These are phyloP conservation scores for Mortierella sp. DNA, from an alignment of 371 early-diverging fungal genomes.

Conservation along the genomic window DNA sequence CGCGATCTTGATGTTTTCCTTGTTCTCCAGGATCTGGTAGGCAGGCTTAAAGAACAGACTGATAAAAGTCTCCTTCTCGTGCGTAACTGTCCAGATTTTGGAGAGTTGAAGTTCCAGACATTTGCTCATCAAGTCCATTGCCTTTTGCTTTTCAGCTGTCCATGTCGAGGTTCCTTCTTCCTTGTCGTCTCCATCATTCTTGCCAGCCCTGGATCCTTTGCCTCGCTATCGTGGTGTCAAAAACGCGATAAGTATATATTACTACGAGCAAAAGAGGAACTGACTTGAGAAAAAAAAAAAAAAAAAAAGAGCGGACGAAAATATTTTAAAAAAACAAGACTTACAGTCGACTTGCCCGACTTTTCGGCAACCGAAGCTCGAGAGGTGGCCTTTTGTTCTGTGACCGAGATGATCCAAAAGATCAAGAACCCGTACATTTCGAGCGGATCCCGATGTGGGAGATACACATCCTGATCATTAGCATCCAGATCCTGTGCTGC, in stretches of 20 bases:
- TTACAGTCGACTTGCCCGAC: slow-evolving; percentile 52
- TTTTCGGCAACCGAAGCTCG: slow-evolving; percentile 42
- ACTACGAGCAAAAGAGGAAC: no score
- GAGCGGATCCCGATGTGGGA: slow-evolving; percentile 66
- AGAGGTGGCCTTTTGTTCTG: slow-evolving; percentile 66
- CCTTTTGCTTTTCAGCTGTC: slow-evolving; percentile 61
- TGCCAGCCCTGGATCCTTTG: slow-evolving; percentile 27
- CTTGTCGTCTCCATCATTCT: slow-evolving; percentile 52
- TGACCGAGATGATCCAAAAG: slow-evolving; percentile 74
- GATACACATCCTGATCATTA: slow-evolving; percentile 74
- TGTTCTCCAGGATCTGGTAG: slow-evolving; percentile 84
- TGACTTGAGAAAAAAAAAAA: slow-evolving; percentile 28
- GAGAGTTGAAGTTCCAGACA: slow-evolving; percentile 75
- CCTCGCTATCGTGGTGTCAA: slow-evolving; percentile 16
- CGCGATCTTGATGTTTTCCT: slow-evolving; percentile 68
- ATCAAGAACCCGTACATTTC: slow-evolving; percentile 84
- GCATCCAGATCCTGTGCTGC: slow-evolving; percentile 68
- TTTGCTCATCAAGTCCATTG: slow-evolving; percentile 64
- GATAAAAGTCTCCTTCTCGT: slow-evolving; percentile 81
- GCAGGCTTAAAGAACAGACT: slow-evolving; percentile 90
- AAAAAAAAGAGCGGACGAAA: slow-evolving; percentile 8
- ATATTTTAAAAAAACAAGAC: background rate
- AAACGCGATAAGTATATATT: no score
- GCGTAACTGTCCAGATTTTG: slow-evolving; percentile 81
- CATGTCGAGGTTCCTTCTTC: slow-evolving; percentile 64